These are phyloP conservation scores for Parastagonospora nodorum DNA, from an alignment of 2,329 filamentous ascomycete genomes.

Conservation along the genomic window DNA sequence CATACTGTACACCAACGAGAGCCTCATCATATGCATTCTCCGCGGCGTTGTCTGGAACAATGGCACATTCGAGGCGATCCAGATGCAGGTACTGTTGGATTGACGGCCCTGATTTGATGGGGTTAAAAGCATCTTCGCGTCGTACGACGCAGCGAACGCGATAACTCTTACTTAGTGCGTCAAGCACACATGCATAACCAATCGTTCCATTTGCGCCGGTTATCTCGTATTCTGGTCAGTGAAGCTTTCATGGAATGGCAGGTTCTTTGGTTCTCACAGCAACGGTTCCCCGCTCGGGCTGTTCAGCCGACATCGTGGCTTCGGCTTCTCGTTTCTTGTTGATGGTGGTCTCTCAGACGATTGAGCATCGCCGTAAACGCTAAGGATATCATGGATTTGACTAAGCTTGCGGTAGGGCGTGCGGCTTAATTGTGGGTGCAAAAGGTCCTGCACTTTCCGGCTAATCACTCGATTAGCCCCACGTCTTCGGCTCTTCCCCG, in stretches of 20 bases:
- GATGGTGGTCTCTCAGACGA: neutral
- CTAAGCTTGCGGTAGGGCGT: slow-evolving; percentile 6
- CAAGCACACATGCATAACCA: slow-evolving; percentile 35
- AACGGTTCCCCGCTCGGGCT: slow-evolving; percentile 23
- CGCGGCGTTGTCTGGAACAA: slow-evolving; percentile 37
- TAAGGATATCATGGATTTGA: neutral
- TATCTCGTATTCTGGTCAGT: slow-evolving; percentile 25
- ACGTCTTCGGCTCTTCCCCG: slow-evolving; percentile 1
- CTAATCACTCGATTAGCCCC: slow-evolving; percentile 6
- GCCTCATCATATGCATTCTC: slow-evolving; percentile 36
- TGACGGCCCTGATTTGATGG: slow-evolving; percentile 31
- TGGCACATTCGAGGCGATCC: slow-evolving; percentile 25
- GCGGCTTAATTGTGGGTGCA: slow-evolving; percentile 3
- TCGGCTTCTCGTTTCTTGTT: neutral
- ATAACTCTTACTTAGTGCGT: slow-evolving; percentile 34
- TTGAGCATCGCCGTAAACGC: neutral
- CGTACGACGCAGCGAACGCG: slow-evolving; percentile 42
- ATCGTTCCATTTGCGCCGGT: slow-evolving; percentile 45
- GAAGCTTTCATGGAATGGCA: neutral
- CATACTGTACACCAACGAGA: slow-evolving; percentile 26
- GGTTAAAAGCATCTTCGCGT: slow-evolving; percentile 28
- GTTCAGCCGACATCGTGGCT: slow-evolving; percentile 11
- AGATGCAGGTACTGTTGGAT: slow-evolving; percentile 21
- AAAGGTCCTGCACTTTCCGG: slow-evolving; percentile 8
- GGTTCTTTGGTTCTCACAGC: slow-evolving; percentile 21